phyloP scores from a whole-genome alignment of 768 basidiomycete species.

The Mycena galopus region DNA sequence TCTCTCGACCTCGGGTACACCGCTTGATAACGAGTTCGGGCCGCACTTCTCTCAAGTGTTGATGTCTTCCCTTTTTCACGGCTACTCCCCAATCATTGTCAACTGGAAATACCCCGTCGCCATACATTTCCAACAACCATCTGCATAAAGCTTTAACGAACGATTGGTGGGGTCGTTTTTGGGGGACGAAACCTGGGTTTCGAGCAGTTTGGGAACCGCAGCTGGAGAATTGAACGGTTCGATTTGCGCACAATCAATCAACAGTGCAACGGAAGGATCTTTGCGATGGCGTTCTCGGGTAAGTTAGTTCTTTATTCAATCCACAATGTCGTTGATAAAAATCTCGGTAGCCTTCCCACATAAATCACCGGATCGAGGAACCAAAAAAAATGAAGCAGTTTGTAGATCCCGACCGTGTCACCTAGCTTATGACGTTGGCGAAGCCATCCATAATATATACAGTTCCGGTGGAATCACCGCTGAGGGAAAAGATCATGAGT shows the following conservation, averaged over 20 bases:
- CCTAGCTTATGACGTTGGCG: constrained; percentile 1
- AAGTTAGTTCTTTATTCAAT: neutral
- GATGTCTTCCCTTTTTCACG: constrained; percentile 30
- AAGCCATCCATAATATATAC: constrained; percentile 25
- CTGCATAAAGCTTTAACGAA: constrained; percentile 22
- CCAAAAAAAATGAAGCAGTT: neutral
- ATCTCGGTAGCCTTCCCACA: too few relatives aligned
- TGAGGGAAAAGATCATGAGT: constrained; percentile 1
- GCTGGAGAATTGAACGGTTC: neutral
- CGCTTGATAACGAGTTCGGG: too few relatives aligned
- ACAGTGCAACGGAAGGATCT: constrained; percentile 8
- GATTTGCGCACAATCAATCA: constrained; percentile 13
- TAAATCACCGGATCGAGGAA: too few relatives aligned
- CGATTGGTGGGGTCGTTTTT: constrained; percentile 31
- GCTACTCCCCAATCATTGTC: constrained; percentile 28
- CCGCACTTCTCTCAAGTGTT: constrained; percentile 29
- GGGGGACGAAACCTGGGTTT: constrained; percentile 22
- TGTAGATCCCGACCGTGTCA: neutral
- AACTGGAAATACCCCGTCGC: too few relatives aligned
- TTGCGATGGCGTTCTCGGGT: neutral
- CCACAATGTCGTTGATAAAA: too few relatives aligned
- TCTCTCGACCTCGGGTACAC: too few relatives aligned
- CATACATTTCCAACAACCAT: constrained; percentile 32
- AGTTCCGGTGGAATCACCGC: constrained; percentile 23
- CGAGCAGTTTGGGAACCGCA: neutral